Percentiles rank a stretch among this genome's conserved stretches.
Evolutionary conservation across 2,329 filamentous ascomycete species (phyloP).

Genomic region (Apiospora malaysiana): DNA sequence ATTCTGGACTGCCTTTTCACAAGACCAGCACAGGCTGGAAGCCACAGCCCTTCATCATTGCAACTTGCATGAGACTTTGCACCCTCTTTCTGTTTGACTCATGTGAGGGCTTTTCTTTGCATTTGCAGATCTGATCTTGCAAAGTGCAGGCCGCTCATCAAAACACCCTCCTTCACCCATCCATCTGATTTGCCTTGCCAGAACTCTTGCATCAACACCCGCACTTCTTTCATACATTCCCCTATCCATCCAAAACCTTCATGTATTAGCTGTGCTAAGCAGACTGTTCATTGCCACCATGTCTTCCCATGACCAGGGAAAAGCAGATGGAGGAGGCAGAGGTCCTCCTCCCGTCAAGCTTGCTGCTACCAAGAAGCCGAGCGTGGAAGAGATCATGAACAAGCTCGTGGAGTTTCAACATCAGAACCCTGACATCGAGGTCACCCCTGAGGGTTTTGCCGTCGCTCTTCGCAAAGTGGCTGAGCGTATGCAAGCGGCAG

Average conservation of each 20-base stretch:
- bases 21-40: background rate
- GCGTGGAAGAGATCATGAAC: background rate
- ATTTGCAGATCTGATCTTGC: background rate
- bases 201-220: background rate
- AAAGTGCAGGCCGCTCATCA: background rate
- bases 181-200: background rate
- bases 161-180: background rate
- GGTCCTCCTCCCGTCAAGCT: background rate
- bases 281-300: background rate
- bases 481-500: background rate
- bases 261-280: background rate
- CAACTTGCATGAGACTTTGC: background rate
- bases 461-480: slow-evolving; percentile 4
- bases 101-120: too few species aligned
- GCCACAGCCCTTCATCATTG: background rate
- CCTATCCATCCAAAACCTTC: background rate
- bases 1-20: too few species aligned
- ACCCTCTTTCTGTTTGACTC: background rate
- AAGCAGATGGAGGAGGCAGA: background rate
- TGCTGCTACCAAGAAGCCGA: background rate
- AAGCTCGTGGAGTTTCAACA: background rate
- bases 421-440: background rate
- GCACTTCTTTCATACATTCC: background rate
- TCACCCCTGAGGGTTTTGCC: slow-evolving; percentile 2
- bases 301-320: slow-evolving; percentile 13